A percentile compares a stretch with the other conserved stretches of the same genome.
Conservation (phyloP, 345 rosid species). For the Arabidopsis suecica region DNA sequence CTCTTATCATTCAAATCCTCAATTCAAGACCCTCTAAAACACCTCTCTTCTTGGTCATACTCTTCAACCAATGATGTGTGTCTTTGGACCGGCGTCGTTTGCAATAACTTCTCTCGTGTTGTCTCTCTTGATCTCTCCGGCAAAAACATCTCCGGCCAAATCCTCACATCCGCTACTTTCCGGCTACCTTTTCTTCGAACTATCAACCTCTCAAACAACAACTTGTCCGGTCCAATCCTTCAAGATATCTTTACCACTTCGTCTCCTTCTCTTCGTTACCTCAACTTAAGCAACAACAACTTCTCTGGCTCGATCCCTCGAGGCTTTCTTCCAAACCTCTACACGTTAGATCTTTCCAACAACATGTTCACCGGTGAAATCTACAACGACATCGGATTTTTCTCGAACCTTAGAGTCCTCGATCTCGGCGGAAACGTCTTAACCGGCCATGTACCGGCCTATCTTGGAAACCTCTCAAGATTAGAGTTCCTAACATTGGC, state of each 20-base stretch:
- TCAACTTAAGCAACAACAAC: constrained; percentile 88
- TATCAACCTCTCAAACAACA: constrained; percentile 73
- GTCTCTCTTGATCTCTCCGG: constrained; percentile 55
- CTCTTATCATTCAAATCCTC: constrained; percentile 75
- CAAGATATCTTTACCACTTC: constrained; percentile 47
- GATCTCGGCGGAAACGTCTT: constrained; percentile 90
- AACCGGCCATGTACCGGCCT: constrained; percentile 61
- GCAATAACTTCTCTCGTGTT: constrained; percentile 62
- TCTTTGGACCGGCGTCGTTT: constrained; percentile 75
- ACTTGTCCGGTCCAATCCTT: constrained; percentile 67
- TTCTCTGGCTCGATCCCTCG: constrained; percentile 68
- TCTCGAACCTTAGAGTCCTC: constrained; percentile 58
- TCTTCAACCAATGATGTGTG: constrained; percentile 57
- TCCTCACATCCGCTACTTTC: constrained; percentile 54
- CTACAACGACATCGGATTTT: constrained; percentile 55
- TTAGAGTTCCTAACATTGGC: constrained; percentile 75
- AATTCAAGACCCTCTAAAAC: constrained; percentile 63
- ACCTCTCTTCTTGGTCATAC: constrained; percentile 66
- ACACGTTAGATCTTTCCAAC: constrained; percentile 78
- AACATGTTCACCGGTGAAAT: constrained; percentile 76
- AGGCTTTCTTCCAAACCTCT: constrained; percentile 43
- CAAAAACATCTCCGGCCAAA: constrained; percentile 68
- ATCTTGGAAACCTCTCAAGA: constrained; percentile 55
- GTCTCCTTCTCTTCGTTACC: constrained; percentile 58
- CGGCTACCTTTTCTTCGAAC: constrained; percentile 57